Evolutionary conservation across 768 basidiomycete species (phyloP).

Genomic region (Auriscalpium orientale): DNA sequence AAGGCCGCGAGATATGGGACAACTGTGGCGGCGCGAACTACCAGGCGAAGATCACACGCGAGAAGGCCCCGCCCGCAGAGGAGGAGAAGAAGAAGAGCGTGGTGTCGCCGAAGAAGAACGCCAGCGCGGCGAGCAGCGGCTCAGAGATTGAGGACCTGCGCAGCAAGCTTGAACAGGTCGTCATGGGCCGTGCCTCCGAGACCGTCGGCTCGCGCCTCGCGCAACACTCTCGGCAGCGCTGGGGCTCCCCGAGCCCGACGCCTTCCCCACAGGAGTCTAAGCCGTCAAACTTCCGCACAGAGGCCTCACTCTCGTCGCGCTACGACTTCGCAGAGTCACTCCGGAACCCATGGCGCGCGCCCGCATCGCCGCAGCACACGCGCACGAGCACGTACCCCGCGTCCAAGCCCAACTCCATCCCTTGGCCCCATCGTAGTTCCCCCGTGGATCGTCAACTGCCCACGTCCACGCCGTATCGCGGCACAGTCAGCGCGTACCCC

Average conservation of each 20-base stretch:
- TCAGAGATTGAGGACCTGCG: constrained; percentile 53
- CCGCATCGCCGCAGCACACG: constrained; percentile 21
- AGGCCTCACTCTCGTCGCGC: constrained; percentile 39
- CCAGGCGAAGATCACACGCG: constrained; percentile 54
- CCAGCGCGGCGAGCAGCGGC: constrained; percentile 12
- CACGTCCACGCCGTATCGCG: neutral
- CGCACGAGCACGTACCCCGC: constrained; percentile 46
- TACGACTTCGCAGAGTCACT: constrained; percentile 52
- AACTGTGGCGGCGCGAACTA: constrained; percentile 81
- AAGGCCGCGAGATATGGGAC: constrained; percentile 84
- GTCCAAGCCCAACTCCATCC: constrained; percentile 28
- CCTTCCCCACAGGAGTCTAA: constrained; percentile 2
- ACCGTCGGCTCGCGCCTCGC: constrained; percentile 23
- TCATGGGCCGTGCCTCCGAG: constrained; percentile 19
- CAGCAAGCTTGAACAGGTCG: constrained; percentile 61
- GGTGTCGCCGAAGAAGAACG: constrained; percentile 15
- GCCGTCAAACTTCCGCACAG: constrained; percentile 22
- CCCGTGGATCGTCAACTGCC: neutral
- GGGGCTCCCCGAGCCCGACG: constrained; percentile 11
- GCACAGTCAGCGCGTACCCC: neutral
- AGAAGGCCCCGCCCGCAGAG: constrained; percentile 16
- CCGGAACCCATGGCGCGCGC: constrained; percentile 38
- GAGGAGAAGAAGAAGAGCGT: constrained; percentile 17
- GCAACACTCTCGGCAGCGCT: constrained; percentile 13
- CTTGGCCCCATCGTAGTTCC: constrained; percentile 24